Base-by-base conservation (phyloP, 2,329 filamentous ascomycete genomes). In the Magnaporthales sp. region DNA sequence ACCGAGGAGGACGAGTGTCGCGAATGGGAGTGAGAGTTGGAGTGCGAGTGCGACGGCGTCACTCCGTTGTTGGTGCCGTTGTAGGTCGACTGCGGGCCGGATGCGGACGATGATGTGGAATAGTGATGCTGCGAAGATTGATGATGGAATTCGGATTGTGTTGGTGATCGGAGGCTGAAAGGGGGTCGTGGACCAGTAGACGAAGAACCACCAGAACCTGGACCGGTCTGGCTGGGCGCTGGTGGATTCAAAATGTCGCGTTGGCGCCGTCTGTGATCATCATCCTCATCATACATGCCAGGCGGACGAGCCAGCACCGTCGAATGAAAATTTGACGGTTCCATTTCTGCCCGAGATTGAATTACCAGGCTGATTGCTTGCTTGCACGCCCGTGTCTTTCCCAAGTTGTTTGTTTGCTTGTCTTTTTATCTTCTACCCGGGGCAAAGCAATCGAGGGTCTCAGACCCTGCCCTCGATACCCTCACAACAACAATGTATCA, bases 131-230 rank as follows among this genome's bases (percentile, higher is more conserved):
- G 66, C 22, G 69, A 70, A 46, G 68, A 69, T 38, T 66, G 63
- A 64, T 70, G 67, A 10, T 70, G 74, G 68, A 77, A 80, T 70
- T 81, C 79, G 70, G 77, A 68, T 68, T 80, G 79, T 63, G 81
- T 80, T 69, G 81, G 81, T 68, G 82, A 84, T 73, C 81, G 79
- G 74, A 83, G 75, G 73, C 75, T 80, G 74, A 84, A 83, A 68
- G 79, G 77, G 67, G 73, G 68, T 56, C 69, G 72, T 79, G 80
- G 73, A 66, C 62, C 54, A 31, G 62, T 8, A 54, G 38, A 27
- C 62, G 54, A 58, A 58, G 54, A 58, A 22, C 54, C 54, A 58
- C 54, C 54, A 58, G 54, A 58, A 58, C 54, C 60, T 26, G 58
- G 38, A 29, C 38, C 61, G 66, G 66, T 61, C 38, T 27, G 64